Conservation (phyloP, 371 early-diverging fungal species). For the Sanchytrium tribonematis region DNA sequence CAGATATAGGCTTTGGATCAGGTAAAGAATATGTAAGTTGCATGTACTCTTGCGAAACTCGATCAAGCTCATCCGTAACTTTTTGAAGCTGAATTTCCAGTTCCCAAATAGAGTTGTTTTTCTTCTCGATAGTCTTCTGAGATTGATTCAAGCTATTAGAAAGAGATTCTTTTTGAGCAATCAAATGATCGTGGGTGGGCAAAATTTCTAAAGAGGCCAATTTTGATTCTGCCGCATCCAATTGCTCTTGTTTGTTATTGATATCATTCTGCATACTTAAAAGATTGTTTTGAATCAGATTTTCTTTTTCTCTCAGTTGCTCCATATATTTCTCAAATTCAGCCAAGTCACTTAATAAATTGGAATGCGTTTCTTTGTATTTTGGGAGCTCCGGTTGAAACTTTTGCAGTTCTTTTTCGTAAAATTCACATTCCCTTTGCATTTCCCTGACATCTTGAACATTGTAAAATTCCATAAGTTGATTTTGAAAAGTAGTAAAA, state of each 20-base stretch:
- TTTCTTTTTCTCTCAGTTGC: background rate
- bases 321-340: background rate
- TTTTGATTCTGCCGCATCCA: background rate
- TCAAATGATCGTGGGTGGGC: background rate
- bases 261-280: background rate
- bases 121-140: background rate
- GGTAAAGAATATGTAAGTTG: background rate
- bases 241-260: background rate
- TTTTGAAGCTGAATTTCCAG: background rate
- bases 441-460: background rate
- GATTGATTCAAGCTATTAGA: background rate
- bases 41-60: background rate
- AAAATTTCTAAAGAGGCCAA: background rate
- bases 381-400: background rate
- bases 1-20: background rate
- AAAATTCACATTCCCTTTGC: background rate
- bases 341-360: background rate
- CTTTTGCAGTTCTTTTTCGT: background rate
- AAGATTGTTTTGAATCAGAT: background rate
- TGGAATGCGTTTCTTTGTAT: background rate
- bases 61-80: background rate
- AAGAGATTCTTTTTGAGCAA: background rate
- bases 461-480: background rate
- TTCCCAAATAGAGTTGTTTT: background rate
- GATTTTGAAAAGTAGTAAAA: background rate